These are phyloP conservation scores for Pistacia integerrima DNA, from an alignment of 345 rosid genomes.

Conservation along the genomic window DNA sequence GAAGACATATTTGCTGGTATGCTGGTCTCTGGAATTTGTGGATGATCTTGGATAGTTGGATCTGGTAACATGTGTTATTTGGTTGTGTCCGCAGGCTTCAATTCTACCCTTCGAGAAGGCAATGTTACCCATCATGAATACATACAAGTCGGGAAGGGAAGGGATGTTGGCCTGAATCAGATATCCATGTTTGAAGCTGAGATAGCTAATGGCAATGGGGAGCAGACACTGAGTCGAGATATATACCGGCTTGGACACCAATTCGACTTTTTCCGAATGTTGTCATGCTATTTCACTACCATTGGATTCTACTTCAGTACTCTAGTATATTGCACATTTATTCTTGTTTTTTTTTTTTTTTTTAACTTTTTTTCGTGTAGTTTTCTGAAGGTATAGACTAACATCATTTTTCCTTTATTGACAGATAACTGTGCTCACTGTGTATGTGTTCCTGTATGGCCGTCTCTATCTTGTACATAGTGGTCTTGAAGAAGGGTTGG, in stretches of 20 bases:
- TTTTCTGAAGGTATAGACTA: conserved; percentile 7
- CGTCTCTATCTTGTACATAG: conserved; percentile 97
- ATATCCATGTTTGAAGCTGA: conserved; percentile 99
- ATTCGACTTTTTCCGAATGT: conserved; percentile 96
- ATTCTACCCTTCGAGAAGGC: conserved; percentile 99
- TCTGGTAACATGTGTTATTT: conserved; percentile 10
- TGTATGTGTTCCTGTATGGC: conserved; percentile 96
- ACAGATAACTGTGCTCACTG: conserved; percentile 96
- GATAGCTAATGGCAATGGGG: conserved; percentile 98
- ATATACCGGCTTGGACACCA: conserved; percentile 98
- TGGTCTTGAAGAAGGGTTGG: conserved; percentile 89
- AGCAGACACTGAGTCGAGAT: conserved; percentile 95
- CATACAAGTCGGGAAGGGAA: conserved; percentile 99
- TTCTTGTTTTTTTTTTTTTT: no score
- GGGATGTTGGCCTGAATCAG: conserved; percentile 98
- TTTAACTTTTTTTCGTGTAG: not conserved
- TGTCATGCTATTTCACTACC: conserved; percentile 97
- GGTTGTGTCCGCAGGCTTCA: conserved; percentile 65
- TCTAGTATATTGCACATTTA: conserved; percentile 45
- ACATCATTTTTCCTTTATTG: conserved; percentile 28
- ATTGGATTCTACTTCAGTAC: conserved; percentile 98
- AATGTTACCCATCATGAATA: conserved; percentile 99
- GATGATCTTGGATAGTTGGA: not conserved
- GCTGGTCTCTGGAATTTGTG: conserved; percentile 17
- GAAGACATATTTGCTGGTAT: conserved; percentile 99